Evolutionary conservation across 345 rosid species (phyloP), one percentile per base, ranked within the genome.

Genomic region (Crucihimalaya himalaica): DNA sequence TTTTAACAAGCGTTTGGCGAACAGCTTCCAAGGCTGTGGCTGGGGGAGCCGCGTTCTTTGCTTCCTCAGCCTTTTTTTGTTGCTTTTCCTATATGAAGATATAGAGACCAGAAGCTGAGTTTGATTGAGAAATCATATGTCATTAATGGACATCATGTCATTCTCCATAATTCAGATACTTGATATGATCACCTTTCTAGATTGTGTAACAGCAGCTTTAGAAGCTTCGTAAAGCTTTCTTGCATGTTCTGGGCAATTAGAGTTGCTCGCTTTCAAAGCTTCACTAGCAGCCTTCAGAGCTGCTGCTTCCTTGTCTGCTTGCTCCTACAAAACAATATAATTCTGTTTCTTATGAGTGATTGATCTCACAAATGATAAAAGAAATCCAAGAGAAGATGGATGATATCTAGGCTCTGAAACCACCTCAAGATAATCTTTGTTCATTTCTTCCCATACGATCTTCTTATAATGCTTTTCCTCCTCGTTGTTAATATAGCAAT

Each of bases 231-330:
- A 87, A 63, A 85, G 96, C 73, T 88, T 86, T 73, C 74, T 83
- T 71, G 96, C 97, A 73, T 86, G 78, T 75, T 81, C 85, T 63
- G 85, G 74, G 61, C 86, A 83, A 53, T 80, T 78, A 60, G 82
- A 73, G 77, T 75, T 82, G 72, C 83, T 83, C 9, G 85, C 89
- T 63, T 83, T 86, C 48, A 71, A 74, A 35, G 95, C 93, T 65
- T 84, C 87, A 74, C 27, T 88, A 43, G 86, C 89, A 39, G 90
- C 90, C 62, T 86, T 83, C 18, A 82, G 76, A 21, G 84, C 89
- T 50, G 84, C 89, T 50, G 89, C 93, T 82, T 88, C 97, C 79
- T 95, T 95, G 37, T 86, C 97, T 66, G 90, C 97, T 85, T 95
- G 97, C 82, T 95, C 99, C 99, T 92, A 83, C 28, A 76, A 18